Evolutionary conservation across 2,329 filamentous ascomycete genomes (phyloP).

Genomic region (Monosporascus sp.): DNA sequence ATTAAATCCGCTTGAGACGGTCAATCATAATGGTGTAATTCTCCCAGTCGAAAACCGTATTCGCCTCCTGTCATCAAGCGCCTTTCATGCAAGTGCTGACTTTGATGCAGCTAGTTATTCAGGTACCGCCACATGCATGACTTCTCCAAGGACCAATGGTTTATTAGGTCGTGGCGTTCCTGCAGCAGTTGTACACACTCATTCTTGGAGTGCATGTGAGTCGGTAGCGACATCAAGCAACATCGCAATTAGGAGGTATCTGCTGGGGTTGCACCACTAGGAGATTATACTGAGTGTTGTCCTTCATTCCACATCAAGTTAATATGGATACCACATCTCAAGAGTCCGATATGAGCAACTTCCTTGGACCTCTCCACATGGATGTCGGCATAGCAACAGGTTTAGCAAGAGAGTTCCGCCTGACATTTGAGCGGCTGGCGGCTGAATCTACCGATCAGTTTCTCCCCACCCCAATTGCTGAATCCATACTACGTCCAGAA

Average conservation of each 20-base stretch:
- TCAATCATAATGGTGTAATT: no score
- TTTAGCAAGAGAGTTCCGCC: constrained; percentile 43
- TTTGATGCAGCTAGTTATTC: no score
- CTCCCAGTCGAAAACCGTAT: no score
- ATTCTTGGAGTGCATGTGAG: no score
- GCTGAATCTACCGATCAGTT: constrained; percentile 51
- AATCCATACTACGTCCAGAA: constrained; percentile 49
- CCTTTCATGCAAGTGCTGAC: no score
- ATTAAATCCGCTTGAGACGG: no score
- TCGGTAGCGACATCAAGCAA: no score
- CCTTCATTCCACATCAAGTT: not conserved
- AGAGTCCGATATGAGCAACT: constrained; percentile 31
- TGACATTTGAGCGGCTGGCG: constrained; percentile 45
- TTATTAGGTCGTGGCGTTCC: no score
- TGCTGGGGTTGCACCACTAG: not conserved
- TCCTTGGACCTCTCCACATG: constrained; percentile 47
- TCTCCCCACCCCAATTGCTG: constrained; percentile 55
- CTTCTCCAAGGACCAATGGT: no score
- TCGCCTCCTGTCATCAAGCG: no score
- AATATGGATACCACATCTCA: constrained; percentile 6
- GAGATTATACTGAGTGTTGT: not conserved
- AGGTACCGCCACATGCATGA: no score
- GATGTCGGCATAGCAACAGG: constrained; percentile 39
- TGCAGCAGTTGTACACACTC: no score
- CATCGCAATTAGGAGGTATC: not conserved